These are phyloP conservation scores for Kodamaea sp. DNA, from an alignment of 1,139 yeast species.

Conservation along the genomic window DNA sequence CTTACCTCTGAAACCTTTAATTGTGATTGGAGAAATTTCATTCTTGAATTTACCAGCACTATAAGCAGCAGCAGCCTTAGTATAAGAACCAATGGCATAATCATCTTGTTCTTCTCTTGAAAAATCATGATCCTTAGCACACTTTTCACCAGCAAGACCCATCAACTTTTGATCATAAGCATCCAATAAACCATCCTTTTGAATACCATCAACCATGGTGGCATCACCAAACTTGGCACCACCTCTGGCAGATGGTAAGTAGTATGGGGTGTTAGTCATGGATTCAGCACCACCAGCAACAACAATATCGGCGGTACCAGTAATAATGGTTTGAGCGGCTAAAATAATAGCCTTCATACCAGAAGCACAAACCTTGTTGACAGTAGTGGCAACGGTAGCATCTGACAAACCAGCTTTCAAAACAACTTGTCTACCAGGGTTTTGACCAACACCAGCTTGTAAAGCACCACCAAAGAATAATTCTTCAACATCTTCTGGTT, in stretches of 20 bases:
- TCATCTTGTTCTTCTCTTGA: conserved; percentile 71
- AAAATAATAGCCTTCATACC: conserved; percentile 89
- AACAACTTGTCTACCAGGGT: conserved; percentile 98
- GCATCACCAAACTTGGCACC: conserved; percentile 91
- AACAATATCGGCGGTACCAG: conserved; percentile 89
- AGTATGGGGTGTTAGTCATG: conserved; percentile 95
- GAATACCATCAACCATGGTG: conserved; percentile 76
- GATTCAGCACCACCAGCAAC: conserved; percentile 98
- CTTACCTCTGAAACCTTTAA: conserved; percentile 90
- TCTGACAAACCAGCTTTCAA: conserved; percentile 81
- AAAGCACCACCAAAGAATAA: conserved; percentile 89
- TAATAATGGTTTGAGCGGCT: conserved; percentile 85
- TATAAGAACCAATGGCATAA: conserved; percentile 65
- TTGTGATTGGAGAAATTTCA: conserved; percentile 83
- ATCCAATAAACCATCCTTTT: conserved; percentile 87
- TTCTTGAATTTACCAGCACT: conserved; percentile 71
- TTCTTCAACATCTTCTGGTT: conserved; percentile 80
- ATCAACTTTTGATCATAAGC: conserved; percentile 82
- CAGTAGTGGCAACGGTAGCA: conserved; percentile 77
- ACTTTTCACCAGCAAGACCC: conserved; percentile 97
- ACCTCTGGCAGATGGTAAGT: conserved; percentile 76
- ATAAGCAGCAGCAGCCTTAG: conserved; percentile 77
- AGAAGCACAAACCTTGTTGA: conserved; percentile 96
- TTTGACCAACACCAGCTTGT: conserved; percentile 94
- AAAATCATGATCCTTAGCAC: conserved; percentile 69